Evolutionary conservation across 495 filamentous ascomycete species (phyloP).

Genomic region (Xylaria longipes): DNA sequence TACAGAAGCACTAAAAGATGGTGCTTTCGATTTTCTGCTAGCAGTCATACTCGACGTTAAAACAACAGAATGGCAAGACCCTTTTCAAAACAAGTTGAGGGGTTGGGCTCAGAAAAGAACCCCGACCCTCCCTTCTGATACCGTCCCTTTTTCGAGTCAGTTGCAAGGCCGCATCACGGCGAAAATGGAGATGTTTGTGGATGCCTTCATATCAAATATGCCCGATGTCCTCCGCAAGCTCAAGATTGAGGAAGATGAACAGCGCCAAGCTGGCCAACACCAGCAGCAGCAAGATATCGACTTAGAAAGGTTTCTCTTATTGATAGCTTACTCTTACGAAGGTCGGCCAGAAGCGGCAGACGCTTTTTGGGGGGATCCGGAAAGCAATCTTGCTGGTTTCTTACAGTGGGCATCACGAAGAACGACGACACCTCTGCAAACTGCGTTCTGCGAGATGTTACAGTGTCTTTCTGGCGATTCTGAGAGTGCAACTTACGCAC

Average conservation of each 20-base stretch:
- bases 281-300: constrained; percentile 78
- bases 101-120: constrained; percentile 80
- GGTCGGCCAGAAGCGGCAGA: constrained; percentile 80
- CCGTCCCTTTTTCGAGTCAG: constrained; percentile 63
- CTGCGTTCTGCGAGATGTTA: constrained; percentile 95
- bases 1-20: constrained; percentile 79
- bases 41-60: constrained; percentile 80
- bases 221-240: constrained; percentile 87
- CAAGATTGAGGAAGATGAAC: constrained; percentile 87
- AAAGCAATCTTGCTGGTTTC: constrained; percentile 91
- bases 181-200: constrained; percentile 83
- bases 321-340: constrained; percentile 91
- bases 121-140: constrained; percentile 66
- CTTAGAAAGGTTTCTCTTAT: constrained; percentile 88
- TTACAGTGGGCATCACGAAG: constrained; percentile 92
- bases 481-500: constrained; percentile 78
- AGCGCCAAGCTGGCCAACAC: constrained; percentile 72
- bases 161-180: constrained; percentile 76
- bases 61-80: constrained; percentile 76
- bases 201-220: constrained; percentile 91
- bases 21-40: constrained; percentile 89
- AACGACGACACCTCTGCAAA: constrained; percentile 89
- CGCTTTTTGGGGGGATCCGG: constrained; percentile 86
- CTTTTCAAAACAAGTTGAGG: constrained; percentile 74
- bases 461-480: constrained; percentile 81